Base-by-base conservation (phyloP, 345 rosid genomes). In the Hibiscus syriacus region DNA sequence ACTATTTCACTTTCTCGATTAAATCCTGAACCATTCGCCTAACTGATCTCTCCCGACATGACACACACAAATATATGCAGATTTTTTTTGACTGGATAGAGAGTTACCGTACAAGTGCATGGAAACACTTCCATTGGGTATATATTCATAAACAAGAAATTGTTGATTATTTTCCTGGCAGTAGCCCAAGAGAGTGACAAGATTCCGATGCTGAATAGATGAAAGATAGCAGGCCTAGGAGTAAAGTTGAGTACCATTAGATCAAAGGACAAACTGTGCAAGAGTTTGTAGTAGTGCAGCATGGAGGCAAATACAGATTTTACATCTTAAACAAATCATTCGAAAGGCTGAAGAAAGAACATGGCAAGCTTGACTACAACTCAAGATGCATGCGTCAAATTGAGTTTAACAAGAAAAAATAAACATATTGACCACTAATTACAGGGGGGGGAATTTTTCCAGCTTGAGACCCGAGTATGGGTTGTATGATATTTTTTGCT, bases 41-140 rank as follows among this genome's bases (percentile, higher is more conserved):
- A 17, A 57, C 41, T 17, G 5, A 30, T 12, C 43, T 8, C 26
- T 32, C 14, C 20, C 13, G 46, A 46, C 41, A 64, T 22, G 55
- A n/a, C 13, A 17, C 2, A 58, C 54, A 55, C 50, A 43, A 43
- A 3, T 43, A 43, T 43, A 75, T 57, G 69, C 43, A 29, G 70
- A 57, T 26, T 7, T 30, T 13, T 36, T 32, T 74, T 39, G 25
- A 55, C 57, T 56, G 84, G 87, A 80, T 76, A 80, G 90, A 79
- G 85, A 84, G 90, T 90, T 90, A 94, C 99, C 96, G 70, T 87
- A 89, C 88, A 91, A 82, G 83, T 94, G 96, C 82, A 87, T 80
- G 79, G 99, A 94, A 83, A 94, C 93, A 55, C 99, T 94, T 64
- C 99, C 99, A 76, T 86, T 89, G 54, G 97, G 97, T 81, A 91